These are phyloP conservation scores for Globisporangium radiosum DNA, from an alignment of 352 stramenopile species.

Conservation along the genomic window DNA sequence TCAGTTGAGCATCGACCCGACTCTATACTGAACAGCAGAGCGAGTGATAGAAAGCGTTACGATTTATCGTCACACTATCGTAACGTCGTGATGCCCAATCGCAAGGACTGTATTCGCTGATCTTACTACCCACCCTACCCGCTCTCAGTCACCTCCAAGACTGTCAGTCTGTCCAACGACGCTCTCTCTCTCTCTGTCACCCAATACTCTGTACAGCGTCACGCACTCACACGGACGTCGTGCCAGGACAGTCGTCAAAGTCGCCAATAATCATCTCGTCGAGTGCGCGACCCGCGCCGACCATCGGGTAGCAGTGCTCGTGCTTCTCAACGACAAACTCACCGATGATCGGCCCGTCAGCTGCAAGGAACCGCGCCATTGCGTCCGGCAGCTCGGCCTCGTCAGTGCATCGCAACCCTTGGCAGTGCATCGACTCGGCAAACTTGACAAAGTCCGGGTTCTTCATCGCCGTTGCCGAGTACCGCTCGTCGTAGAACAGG, in stretches of 20 bases:
- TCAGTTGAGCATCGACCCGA: too few species aligned
- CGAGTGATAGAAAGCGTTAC: too few species aligned
- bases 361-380: conserved; percentile 92
- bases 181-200: too few species aligned
- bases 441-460: conserved; percentile 94
- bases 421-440: conserved; percentile 90
- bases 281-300: conserved; percentile 84
- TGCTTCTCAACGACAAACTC: conserved; percentile 94
- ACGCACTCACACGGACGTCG: conserved; percentile 73
- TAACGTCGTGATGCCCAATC: too few species aligned
- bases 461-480: conserved; percentile 86
- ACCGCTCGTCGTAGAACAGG: conserved; percentile 94
- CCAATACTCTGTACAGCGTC: too few species aligned
- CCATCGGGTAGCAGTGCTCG: conserved; percentile 93
- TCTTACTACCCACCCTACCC: too few species aligned
- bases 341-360: conserved; percentile 90
- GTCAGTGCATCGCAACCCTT: conserved; percentile 85
- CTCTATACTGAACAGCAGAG: too few species aligned
- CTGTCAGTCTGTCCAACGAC: background rate
- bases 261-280: conserved; percentile 96
- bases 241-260: conserved; percentile 90
- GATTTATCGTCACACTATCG: too few species aligned
- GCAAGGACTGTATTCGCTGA: too few species aligned
- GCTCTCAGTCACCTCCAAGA: too few species aligned
- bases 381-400: conserved; percentile 87